phyloP scores from a whole-genome alignment of 805 yeast genomes.

The Hanseniaspora taiwanica region DNA sequence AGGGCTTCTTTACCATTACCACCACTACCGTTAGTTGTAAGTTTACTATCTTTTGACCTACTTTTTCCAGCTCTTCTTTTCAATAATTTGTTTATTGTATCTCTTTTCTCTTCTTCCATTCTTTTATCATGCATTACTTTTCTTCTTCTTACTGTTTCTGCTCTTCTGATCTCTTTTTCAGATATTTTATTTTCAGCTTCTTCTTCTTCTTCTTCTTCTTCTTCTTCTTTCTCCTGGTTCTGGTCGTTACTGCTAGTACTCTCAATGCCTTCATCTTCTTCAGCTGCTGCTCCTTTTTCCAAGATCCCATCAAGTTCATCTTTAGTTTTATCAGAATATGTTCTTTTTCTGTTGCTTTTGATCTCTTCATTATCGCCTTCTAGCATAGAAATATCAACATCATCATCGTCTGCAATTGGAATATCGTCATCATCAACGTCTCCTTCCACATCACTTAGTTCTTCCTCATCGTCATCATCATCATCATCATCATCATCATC shows the following conservation, averaged over 20 bases:
- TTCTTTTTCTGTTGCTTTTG: not conserved
- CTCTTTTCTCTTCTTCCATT: constrained; percentile 84
- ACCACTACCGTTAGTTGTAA: constrained; percentile 1
- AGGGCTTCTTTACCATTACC: not conserved
- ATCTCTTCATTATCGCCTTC: constrained; percentile 8
- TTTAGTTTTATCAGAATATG: constrained; percentile 2
- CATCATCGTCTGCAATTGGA: constrained; percentile 11
- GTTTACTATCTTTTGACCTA: constrained; percentile 23
- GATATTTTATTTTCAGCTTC: constrained; percentile 42
- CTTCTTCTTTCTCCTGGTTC: constrained; percentile 10
- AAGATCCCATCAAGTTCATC: constrained; percentile 7
- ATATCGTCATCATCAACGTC: constrained; percentile 9
- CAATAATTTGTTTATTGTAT: constrained; percentile 74
- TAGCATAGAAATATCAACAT: constrained; percentile 11
- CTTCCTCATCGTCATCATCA: constrained; percentile 6
- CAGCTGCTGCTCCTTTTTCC: constrained; percentile 6
- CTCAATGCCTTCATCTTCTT: constrained; percentile 12
- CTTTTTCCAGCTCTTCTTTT: constrained; percentile 73
- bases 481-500: constrained; percentile 6
- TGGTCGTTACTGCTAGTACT: constrained; percentile 9
- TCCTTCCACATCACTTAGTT: constrained; percentile 8
- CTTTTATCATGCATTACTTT: constrained; percentile 72
- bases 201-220: constrained; percentile 12
- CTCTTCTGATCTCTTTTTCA: constrained; percentile 74
- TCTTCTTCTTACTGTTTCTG: constrained; percentile 81